Base-by-base conservation (phyloP, 2,329 filamentous ascomycete genomes). In the Aspergillus proliferans region DNA sequence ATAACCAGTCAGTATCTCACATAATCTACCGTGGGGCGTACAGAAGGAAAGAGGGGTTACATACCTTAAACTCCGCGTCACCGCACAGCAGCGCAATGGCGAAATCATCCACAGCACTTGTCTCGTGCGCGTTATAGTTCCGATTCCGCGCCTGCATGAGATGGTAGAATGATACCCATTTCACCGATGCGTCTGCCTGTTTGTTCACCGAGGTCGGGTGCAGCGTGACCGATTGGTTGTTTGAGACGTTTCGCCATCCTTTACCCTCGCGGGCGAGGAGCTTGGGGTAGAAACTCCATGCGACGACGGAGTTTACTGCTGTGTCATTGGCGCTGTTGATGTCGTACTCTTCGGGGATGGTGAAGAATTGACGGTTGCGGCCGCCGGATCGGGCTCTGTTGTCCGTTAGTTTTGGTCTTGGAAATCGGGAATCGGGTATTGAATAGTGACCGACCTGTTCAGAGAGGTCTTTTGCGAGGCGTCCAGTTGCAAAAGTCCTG, bases 281-380 rank as follows among this genome's bases (percentile, higher is more conserved):
- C 61, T 95, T 96, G 1, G 93, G 93, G 62, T 98, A 97, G 73
- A 98, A 95, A 46, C 88, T 91, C 82, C 88, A 95, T 0, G 90
- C 87, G 58, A 96, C 87, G 39, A 96, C 87, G 0, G 90, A 87
- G 52, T 85, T 82, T 5, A 89, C 78, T 21, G 96, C 77, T 1
- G 84, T 61, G 57, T 98, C 91, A 53, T 94, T 92, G 47, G 85
- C 80, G 54, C 87, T 90, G 63, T 93, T 86, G 26, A 76, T 69
- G 60, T 92, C 85, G 56, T 88, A 84, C 9, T 85, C 78, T 41
- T 84, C 76, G 0, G 91, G 92, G 1, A 95, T 77, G n/a, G 84
- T 80, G 62, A 94, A 94, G 67, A 96, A 96, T 61, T 84, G 80
- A 47, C 87, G 82, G 21, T 84, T 76, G 33, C 82, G 79, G 38